Conservation (phyloP, 2,329 filamentous ascomycete species). For the Cladophialophora immunda region DNA sequence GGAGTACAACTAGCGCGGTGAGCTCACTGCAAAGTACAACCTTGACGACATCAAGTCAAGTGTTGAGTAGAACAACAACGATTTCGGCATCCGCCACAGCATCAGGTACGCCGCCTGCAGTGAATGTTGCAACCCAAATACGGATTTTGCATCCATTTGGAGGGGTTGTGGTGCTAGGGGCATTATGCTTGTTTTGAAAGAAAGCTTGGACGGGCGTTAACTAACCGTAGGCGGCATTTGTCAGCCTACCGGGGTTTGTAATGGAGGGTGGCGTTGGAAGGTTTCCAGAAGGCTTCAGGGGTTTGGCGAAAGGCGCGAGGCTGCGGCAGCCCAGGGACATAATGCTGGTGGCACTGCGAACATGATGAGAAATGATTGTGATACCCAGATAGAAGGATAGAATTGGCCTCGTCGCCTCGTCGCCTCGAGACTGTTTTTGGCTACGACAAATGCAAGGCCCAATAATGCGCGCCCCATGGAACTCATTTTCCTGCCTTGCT, state of each 20-base stretch:
- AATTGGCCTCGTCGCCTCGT: conserved; percentile 3
- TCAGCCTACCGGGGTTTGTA: conserved; percentile 19
- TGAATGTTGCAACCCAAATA: conserved; percentile 12
- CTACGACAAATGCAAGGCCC: not conserved
- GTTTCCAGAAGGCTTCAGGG: conserved; percentile 21
- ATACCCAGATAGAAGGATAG: conserved; percentile 23
- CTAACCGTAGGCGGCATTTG: conserved; percentile 18
- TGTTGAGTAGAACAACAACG: conserved; percentile 1
- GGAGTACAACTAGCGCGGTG: not conserved
- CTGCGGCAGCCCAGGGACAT: conserved; percentile 11
- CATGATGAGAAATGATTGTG: conserved; percentile 5
- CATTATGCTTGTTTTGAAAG: conserved; percentile 14
- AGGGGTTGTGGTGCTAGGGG: conserved; percentile 7
- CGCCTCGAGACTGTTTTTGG: not conserved
- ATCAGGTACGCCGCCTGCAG: conserved; percentile 22
- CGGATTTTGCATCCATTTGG: conserved; percentile 1
- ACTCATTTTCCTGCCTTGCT: not conserved
- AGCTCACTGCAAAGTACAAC: conserved; percentile 17
- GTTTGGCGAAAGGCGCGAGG: conserved; percentile 17
- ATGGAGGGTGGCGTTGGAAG: conserved; percentile 27
- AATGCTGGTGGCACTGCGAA: not conserved
- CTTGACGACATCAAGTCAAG: conserved; percentile 19
- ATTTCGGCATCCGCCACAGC: conserved; percentile 12
- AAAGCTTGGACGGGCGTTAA: not conserved
- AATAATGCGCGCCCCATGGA: not conserved